Evolutionary conservation across 305 asterid genomes (phyloP), one percentile per base, ranked within the genome.

Genomic region (Rubia tinctorum): DNA sequence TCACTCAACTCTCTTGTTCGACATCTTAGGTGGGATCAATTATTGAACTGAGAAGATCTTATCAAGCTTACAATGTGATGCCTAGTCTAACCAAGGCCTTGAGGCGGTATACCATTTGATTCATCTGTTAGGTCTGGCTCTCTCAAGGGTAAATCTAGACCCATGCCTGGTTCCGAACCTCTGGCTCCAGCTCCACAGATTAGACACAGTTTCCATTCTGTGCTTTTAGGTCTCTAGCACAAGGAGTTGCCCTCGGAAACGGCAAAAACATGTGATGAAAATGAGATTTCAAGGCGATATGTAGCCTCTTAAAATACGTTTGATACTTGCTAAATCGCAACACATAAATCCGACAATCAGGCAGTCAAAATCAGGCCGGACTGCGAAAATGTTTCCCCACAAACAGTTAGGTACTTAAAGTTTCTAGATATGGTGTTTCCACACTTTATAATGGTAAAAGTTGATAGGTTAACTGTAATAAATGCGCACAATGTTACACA

Each of bases 11-110:
- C n/a, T n/a, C n/a, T n/a, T n/a, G n/a, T n/a, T n/a, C n/a, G n/a
- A n/a, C n/a, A n/a, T n/a, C n/a, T 53, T 83, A 95, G 99, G 98
- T 95, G 80, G 97, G 99, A 53, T 92, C 99, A 18, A 95, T 92
- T 15, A 92, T 92, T 63, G 98, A 95, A 69, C 56, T 95, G 81
- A 88, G 99, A 85, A 88, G 99, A 83, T 95, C 99, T 5, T 95
- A 95, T 83, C 97, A 95, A 84, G 99, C 98, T 43, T 93, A 93
- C 82, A 91, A 93, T 45, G 97, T 91, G 44, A 91, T 93, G 98
- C 98, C 97, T 22, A 86, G 91, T 81, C 89, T 93, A 75, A 85
- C 88, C 75, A 91, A 88, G 83, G 96, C 86, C 7, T 75, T 91
- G 85, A 86, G 80, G 76, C 94, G 96, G 14, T 93, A 93, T 75